phyloP scores from a whole-genome alignment of 169 alveolate species.

The Eimeria necatrix region DNA sequence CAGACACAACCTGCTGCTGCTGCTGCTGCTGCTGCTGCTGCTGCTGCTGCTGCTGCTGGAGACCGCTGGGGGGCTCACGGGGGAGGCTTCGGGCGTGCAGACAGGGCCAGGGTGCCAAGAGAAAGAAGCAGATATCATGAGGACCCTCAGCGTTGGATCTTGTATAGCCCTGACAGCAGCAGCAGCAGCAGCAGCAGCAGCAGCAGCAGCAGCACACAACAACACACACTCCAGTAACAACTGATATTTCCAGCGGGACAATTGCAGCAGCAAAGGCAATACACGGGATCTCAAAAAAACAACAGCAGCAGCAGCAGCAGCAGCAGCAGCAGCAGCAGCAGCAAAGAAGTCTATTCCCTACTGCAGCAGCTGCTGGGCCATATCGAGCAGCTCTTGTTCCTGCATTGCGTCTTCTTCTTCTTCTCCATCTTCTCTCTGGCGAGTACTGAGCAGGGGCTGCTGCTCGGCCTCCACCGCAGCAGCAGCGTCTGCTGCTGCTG shows the following conservation, averaged over 20 bases:
- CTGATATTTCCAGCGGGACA: neutral
- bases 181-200: too few species aligned
- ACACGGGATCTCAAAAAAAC: neutral
- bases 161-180: conserved; percentile 13
- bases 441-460: too few species aligned
- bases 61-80: conserved; percentile 4
- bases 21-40: conserved; percentile 29
- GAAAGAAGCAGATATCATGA: conserved; percentile 39
- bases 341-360: neutral
- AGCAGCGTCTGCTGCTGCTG: neutral
- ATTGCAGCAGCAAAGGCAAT: neutral
- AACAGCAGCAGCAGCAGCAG: neutral
- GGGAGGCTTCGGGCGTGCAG: neutral
- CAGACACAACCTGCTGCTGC: neutral
- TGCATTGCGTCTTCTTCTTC: too few species aligned
- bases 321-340: neutral
- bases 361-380: conserved; percentile 62
- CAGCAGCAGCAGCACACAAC: neutral
- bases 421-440: too few species aligned
- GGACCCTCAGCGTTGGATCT: conserved; percentile 21
- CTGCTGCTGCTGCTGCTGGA: conserved; percentile 36
- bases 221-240: neutral
- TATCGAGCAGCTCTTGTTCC: neutral
- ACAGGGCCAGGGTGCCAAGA: conserved; percentile 57
- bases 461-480: neutral